Evolutionary conservation across 1,284 basidiomycete species (phyloP).

Genomic region (Puccinia horiana): DNA sequence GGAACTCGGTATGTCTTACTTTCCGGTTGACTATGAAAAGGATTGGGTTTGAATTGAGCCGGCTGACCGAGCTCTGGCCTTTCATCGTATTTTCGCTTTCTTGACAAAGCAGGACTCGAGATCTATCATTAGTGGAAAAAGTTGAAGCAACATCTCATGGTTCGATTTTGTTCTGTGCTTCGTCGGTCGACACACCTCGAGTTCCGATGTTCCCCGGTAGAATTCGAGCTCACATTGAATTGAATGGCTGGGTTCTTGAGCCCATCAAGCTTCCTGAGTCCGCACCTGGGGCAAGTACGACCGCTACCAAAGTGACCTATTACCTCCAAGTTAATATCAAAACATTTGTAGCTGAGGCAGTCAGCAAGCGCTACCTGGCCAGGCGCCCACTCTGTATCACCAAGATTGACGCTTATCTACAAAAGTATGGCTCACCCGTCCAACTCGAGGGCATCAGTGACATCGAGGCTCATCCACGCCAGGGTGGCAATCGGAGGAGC

Average conservation of each 20-base stretch:
- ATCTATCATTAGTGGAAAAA: constrained; percentile 55
- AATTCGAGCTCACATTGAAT: constrained; percentile 54
- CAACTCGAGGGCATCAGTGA: constrained; percentile 52
- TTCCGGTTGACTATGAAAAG: background rate
- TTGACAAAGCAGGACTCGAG: constrained; percentile 51
- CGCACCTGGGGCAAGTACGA: constrained; percentile 9
- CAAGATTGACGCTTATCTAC: constrained; percentile 54
- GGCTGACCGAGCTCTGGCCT: background rate
- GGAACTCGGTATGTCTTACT: constrained; percentile 51
- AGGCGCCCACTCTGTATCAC: constrained; percentile 54
- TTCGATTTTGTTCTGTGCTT: constrained; percentile 55
- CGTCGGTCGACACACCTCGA: constrained; percentile 54
- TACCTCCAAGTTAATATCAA: constrained; percentile 55
- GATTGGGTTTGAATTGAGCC: background rate
- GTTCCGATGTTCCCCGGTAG: constrained; percentile 54
- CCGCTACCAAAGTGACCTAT: constrained; percentile 48
- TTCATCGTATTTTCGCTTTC: background rate
- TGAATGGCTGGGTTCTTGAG: constrained; percentile 55
- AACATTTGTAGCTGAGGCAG: constrained; percentile 54
- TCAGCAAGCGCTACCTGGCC: constrained; percentile 53
- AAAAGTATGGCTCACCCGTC: constrained; percentile 52
- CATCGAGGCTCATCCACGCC: constrained; percentile 43
- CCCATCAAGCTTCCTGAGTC: constrained; percentile 42
- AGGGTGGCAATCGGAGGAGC: constrained; percentile 25
- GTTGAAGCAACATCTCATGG: constrained; percentile 53